Conservation (phyloP, 495 filamentous ascomycete genomes). For the Barbatosphaeria neglecta region DNA sequence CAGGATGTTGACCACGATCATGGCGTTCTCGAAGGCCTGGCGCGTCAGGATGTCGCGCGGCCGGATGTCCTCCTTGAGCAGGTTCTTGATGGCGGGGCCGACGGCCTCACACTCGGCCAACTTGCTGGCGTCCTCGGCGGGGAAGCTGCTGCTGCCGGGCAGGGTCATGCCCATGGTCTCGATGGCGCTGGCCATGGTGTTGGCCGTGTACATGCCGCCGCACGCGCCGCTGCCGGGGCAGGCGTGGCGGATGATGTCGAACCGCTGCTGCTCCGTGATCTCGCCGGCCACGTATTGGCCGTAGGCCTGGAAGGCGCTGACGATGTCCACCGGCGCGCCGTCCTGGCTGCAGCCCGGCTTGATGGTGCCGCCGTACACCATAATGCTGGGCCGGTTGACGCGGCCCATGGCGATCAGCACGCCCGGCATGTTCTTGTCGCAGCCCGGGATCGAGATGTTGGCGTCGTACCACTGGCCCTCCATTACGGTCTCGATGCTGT, state of each 20-base stretch:
- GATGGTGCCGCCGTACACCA: slow-evolving; percentile 96
- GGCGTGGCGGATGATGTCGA: slow-evolving; percentile 89
- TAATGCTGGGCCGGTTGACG: slow-evolving; percentile 83
- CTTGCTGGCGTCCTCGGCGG: slow-evolving; percentile 80
- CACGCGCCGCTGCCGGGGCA: slow-evolving; percentile 91
- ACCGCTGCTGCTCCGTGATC: slow-evolving; percentile 80
- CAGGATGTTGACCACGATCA: slow-evolving; percentile 89
- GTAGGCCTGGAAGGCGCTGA: slow-evolving; percentile 96
- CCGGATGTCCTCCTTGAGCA: slow-evolving; percentile 78
- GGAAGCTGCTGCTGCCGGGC: slow-evolving; percentile 84
- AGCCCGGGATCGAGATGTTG: slow-evolving; percentile 96
- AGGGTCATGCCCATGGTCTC: slow-evolving; percentile 94
- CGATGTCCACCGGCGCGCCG: slow-evolving; percentile 79
- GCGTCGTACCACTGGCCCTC: slow-evolving; percentile 98
- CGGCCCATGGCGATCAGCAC: slow-evolving; percentile 96
- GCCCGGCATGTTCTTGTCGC: slow-evolving; percentile 99
- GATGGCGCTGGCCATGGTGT: slow-evolving; percentile 97
- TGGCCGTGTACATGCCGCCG: slow-evolving; percentile 98
- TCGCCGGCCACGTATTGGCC: slow-evolving; percentile 87
- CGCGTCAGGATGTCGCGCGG: slow-evolving; percentile 85
- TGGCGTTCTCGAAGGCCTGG: slow-evolving; percentile 90
- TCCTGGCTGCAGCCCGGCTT: slow-evolving; percentile 73
- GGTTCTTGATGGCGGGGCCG: slow-evolving; percentile 74
- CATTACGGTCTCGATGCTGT: slow-evolving; percentile 98
- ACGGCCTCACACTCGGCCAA: slow-evolving; percentile 73